Conservation (phyloP, 2,329 filamentous ascomycete species). For the Microsporum ferrugineum region DNA sequence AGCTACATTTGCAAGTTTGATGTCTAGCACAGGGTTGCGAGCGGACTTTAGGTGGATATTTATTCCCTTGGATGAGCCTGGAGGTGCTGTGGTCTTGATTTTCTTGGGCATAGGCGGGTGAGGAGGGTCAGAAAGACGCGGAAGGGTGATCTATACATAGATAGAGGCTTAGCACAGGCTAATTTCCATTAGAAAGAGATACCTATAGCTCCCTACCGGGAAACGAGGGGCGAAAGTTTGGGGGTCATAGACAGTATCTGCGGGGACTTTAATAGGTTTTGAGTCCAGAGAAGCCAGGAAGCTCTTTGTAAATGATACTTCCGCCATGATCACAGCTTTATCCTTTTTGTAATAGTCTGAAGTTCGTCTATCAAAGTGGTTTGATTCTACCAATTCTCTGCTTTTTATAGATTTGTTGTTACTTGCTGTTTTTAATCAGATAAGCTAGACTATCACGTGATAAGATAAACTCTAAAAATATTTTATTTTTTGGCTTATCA, state of each 20-base stretch:
- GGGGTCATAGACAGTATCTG: conserved; percentile 82
- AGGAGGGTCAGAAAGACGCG: conserved; percentile 32
- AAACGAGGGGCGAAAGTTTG: conserved; percentile 62
- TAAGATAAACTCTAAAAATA: conserved; percentile 4
- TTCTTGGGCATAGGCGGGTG: conserved; percentile 37
- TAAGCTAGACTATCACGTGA: conserved; percentile 1
- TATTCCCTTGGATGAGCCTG: conserved; percentile 32
- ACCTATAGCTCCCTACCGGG: conserved; percentile 48
- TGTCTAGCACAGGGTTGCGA: conserved; percentile 59
- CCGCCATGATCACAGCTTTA: conserved; percentile 48
- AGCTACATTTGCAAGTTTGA: conserved; percentile 51
- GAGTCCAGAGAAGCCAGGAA: conserved; percentile 73
- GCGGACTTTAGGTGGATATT: conserved; percentile 40
- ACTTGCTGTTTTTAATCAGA: neutral
- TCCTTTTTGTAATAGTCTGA: neutral
- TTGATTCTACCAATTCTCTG: neutral
- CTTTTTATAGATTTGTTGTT: neutral
- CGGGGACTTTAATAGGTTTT: conserved; percentile 66
- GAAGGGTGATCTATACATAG: conserved; percentile 34
- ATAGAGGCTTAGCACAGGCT: conserved; percentile 3
- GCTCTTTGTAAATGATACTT: conserved; percentile 70
- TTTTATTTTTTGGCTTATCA: conserved; percentile 1
- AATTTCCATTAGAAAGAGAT: neutral
- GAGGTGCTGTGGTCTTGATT: conserved; percentile 22
- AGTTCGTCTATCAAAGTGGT: neutral